Conservation (phyloP, 164 flowering plant genomes). For the Macadamia tetraphylla region DNA sequence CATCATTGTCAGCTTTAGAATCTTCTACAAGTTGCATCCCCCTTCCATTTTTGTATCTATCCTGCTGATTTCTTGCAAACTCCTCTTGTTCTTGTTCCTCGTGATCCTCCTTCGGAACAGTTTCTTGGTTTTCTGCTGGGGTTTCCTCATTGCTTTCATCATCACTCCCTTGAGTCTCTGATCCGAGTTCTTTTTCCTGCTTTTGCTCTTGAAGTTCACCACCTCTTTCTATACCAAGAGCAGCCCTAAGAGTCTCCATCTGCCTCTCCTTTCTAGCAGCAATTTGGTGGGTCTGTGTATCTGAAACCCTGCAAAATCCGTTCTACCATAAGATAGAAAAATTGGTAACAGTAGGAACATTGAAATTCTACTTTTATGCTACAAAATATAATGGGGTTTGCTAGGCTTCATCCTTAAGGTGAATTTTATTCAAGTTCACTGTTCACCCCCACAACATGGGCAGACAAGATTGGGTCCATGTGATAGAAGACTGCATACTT, state of each 20-base stretch:
- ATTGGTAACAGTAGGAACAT: too few relatives aligned
- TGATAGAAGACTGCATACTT: too few relatives aligned
- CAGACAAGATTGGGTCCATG: too few relatives aligned
- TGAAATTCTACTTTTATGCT: too few relatives aligned
- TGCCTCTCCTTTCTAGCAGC: slow-evolving; percentile 93
- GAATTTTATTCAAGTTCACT: too few relatives aligned
- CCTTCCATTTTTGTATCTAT: slow-evolving; percentile 17
- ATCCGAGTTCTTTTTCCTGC: slow-evolving; percentile 16
- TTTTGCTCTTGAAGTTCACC: slow-evolving; percentile 25
- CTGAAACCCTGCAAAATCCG: slow-evolving; percentile 50
- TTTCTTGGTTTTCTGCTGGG: slow-evolving; percentile 14
- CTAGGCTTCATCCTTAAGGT: too few relatives aligned
- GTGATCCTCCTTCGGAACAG: slow-evolving; percentile 16
- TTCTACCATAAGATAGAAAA: neutral
- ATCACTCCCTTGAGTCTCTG: slow-evolving; percentile 32
- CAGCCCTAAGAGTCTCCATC: slow-evolving; percentile 83
- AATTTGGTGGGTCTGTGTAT: slow-evolving; percentile 89
- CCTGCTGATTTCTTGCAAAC: slow-evolving; percentile 15
- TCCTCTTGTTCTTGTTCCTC: slow-evolving; percentile 24
- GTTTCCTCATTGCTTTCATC: slow-evolving; percentile 37
- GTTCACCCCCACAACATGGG: too few relatives aligned
- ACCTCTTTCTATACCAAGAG: slow-evolving; percentile 52
- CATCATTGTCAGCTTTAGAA: slow-evolving; percentile 20
- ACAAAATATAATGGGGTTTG: too few relatives aligned
- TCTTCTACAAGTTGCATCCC: slow-evolving; percentile 16